Evolutionary conservation across 176 grass and related monocot species (phyloP).

Genomic region (Dendrocalamus sinicus): DNA sequence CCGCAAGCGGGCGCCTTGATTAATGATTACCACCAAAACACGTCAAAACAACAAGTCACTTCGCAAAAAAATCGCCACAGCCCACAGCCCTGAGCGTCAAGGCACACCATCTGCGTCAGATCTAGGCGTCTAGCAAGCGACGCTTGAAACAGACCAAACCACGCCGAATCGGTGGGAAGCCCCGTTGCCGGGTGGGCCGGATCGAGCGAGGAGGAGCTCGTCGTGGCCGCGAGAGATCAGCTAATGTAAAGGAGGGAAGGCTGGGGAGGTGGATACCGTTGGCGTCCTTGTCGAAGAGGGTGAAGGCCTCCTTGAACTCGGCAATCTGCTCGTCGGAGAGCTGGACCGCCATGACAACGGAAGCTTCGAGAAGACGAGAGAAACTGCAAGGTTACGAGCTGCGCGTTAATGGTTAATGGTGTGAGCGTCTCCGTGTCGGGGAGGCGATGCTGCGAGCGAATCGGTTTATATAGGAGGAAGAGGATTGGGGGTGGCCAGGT

Average conservation of each 20-base stretch:
- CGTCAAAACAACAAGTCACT: background rate
- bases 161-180: background rate
- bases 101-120: slow-evolving; percentile 6
- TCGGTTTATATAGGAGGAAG: background rate
- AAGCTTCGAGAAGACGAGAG: background rate
- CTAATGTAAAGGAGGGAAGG: background rate
- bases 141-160: background rate
- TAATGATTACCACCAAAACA: background rate
- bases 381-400: background rate
- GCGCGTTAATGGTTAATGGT: slow-evolving; percentile 3
- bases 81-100: background rate
- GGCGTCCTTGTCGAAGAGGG: slow-evolving; percentile 96
- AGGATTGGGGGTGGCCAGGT: background rate
- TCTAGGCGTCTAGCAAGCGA: slow-evolving; percentile 10
- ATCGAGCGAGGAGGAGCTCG: slow-evolving; percentile 17
- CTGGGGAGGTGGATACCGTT: slow-evolving; percentile 54
- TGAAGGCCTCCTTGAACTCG: slow-evolving; percentile 96
- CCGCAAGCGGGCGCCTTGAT: background rate
- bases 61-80: background rate
- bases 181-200: background rate
- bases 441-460: background rate
- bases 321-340: slow-evolving; percentile 90
- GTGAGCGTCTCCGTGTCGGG: background rate
- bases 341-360: slow-evolving; percentile 64
- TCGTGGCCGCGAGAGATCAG: background rate